A percentile compares a stretch with the other conserved stretches of the same genome.
Evolutionary conservation across 2,329 filamentous ascomycete species (phyloP).

Genomic region (Dothistroma pini): DNA sequence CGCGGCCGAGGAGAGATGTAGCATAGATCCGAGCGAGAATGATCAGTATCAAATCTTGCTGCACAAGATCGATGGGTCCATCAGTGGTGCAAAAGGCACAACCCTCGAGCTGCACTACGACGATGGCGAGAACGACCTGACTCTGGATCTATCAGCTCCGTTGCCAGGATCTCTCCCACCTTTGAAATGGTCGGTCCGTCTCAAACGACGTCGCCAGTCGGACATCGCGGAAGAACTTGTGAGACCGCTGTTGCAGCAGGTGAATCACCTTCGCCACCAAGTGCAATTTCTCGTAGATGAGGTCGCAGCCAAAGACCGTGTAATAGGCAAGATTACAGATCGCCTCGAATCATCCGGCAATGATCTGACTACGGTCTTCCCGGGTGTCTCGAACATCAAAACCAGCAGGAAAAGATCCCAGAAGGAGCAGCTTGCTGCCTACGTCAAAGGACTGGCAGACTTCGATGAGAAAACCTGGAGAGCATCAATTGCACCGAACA

Average conservation of each 20-base stretch:
- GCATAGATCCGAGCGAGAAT: conserved; percentile 70
- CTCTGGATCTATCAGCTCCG: conserved; percentile 55
- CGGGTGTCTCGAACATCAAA: conserved; percentile 48
- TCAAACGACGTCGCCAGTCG: conserved; percentile 44
- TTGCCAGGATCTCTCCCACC: conserved; percentile 61
- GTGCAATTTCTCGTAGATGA: conserved; percentile 48
- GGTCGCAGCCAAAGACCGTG: conserved; percentile 56
- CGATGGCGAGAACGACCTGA: conserved; percentile 36
- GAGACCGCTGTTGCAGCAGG: conserved; percentile 51
- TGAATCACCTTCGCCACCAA: conserved; percentile 46
- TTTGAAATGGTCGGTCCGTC: conserved; percentile 62
- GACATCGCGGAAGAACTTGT: conserved; percentile 50
- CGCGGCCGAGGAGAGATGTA: conserved; percentile 60
- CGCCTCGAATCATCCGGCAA: conserved; percentile 55
- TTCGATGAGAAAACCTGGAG: conserved; percentile 51
- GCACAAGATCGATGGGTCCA: conserved; percentile 55
- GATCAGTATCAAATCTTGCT: conserved; percentile 65
- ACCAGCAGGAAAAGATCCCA: conserved; percentile 43
- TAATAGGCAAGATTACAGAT: conserved; percentile 56
- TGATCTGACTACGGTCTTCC: conserved; percentile 56
- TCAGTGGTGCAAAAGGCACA: conserved; percentile 39
- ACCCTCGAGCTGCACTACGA: conserved; percentile 31
- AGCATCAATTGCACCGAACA: conserved; percentile 6
- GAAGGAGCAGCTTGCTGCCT: conserved; percentile 50
- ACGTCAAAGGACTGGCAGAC: conserved; percentile 52